These are phyloP conservation scores for Polytrichum formosum DNA, from an alignment of 225 moss, liverwort and hornwort genomes.

Conservation along the genomic window DNA sequence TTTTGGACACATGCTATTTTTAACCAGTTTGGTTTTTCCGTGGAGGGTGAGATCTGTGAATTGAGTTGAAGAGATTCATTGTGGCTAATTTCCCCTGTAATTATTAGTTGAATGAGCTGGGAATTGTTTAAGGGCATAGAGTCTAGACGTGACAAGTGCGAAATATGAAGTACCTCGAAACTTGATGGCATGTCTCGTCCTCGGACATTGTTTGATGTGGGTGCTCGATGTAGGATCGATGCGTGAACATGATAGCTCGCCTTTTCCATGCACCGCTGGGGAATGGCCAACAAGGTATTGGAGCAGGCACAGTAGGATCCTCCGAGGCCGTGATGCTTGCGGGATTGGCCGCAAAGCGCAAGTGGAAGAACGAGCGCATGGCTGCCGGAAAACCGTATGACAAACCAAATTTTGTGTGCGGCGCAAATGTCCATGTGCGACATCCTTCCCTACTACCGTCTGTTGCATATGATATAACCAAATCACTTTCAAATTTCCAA, in stretches of 20 bases:
- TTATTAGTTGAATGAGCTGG: not conserved
- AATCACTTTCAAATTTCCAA: not conserved
- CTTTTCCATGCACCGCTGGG: constrained; percentile 71
- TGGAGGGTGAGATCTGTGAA: no score
- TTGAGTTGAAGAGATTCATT: not conserved
- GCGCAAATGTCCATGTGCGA: constrained; percentile 84
- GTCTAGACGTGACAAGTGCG: not conserved
- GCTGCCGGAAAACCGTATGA: constrained; percentile 78
- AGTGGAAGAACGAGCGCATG: constrained; percentile 81
- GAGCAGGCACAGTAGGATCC: constrained; percentile 83
- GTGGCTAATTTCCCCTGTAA: not conserved
- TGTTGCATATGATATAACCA: not conserved
- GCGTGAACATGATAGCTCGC: constrained; percentile 83
- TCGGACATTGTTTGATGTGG: not conserved
- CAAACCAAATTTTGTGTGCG: constrained; percentile 81
- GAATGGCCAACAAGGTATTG: constrained; percentile 55
- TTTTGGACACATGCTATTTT: no score
- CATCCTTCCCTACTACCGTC: not conserved
- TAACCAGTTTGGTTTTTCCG: no score
- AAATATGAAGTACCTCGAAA: not conserved
- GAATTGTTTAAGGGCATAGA: not conserved
- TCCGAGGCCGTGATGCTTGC: constrained; percentile 95
- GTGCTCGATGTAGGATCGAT: constrained; percentile 54
- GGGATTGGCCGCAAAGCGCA: constrained; percentile 82
- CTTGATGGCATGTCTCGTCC: no score